Conservation (phyloP, 2,329 filamentous ascomycete species). For the Colletotrichum destructivum region DNA sequence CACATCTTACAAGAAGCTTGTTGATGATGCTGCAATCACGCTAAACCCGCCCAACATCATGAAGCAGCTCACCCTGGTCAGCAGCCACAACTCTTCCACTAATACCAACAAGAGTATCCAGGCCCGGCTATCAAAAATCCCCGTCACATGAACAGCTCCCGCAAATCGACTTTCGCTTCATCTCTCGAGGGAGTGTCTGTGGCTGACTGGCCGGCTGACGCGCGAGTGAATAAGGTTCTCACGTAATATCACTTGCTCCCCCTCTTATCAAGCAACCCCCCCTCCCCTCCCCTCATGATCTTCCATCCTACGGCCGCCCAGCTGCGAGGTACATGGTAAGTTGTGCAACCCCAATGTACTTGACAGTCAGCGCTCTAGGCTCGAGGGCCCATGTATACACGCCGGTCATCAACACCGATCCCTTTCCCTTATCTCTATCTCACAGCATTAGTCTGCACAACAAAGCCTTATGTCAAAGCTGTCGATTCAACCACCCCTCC, state of each 20-base stretch:
- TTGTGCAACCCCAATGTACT: background rate
- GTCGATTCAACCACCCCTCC: background rate
- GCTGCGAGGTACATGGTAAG: conserved; percentile 17
- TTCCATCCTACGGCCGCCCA: background rate
- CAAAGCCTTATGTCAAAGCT: background rate
- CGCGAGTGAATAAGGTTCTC: conserved; percentile 25
- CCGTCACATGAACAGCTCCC: background rate
- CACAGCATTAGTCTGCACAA: no score
- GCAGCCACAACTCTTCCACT: background rate
- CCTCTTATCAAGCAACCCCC: no score
- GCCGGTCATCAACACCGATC: no score
- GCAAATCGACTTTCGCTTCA: background rate
- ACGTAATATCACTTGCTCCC: conserved; percentile 14
- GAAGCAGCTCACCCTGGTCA: background rate
- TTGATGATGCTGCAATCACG: conserved; percentile 1
- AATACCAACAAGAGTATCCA: no score
- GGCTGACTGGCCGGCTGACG: conserved; percentile 7
- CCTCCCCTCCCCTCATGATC: background rate
- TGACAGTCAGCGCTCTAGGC: background rate
- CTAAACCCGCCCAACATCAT: background rate
- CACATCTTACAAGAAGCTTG: background rate
- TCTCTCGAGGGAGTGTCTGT: background rate
- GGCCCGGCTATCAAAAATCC: background rate
- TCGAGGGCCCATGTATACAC: no score
- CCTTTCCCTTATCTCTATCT: no score